Evolutionary conservation across 257 asterid species (phyloP).

Genomic region (Cruciata laevipes): DNA sequence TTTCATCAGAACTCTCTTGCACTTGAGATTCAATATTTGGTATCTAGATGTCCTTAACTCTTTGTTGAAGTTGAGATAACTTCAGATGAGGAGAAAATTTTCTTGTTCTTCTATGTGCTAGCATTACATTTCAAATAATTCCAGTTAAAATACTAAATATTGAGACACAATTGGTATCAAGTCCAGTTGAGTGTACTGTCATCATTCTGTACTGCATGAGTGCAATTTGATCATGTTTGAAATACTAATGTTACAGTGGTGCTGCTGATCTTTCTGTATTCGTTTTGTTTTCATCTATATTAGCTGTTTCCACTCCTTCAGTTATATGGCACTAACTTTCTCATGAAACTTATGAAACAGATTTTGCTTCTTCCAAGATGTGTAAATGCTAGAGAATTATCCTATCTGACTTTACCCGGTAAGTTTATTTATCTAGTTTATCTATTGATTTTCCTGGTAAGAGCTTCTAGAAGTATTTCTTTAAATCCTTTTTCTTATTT

Average conservation of each 20-base stretch:
- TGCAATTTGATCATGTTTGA: background rate
- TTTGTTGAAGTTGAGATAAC: background rate
- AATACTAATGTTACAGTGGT: background rate
- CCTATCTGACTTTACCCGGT: constrained; percentile 48
- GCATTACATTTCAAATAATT: background rate
- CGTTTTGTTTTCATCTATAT: background rate
- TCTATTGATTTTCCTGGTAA: constrained; percentile 38
- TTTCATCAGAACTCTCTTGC: background rate
- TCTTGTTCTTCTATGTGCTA: background rate
- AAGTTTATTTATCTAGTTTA: background rate
- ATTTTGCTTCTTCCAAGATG: constrained; percentile 25
- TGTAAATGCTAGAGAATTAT: constrained; percentile 39
- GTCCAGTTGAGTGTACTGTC: background rate
- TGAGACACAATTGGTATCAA: background rate
- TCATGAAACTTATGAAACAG: constrained; percentile 30
- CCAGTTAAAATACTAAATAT: background rate
- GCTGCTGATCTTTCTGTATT: no score
- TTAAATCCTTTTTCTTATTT: constrained; percentile 3
- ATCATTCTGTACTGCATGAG: background rate
- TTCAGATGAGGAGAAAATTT: background rate
- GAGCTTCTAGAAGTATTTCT: background rate
- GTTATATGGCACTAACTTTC: background rate
- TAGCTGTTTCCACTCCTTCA: background rate
- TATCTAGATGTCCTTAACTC: background rate
- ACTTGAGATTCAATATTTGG: background rate